phyloP scores from a whole-genome alignment of 1,139 yeast genomes.

The Kodamaea sp. region DNA sequence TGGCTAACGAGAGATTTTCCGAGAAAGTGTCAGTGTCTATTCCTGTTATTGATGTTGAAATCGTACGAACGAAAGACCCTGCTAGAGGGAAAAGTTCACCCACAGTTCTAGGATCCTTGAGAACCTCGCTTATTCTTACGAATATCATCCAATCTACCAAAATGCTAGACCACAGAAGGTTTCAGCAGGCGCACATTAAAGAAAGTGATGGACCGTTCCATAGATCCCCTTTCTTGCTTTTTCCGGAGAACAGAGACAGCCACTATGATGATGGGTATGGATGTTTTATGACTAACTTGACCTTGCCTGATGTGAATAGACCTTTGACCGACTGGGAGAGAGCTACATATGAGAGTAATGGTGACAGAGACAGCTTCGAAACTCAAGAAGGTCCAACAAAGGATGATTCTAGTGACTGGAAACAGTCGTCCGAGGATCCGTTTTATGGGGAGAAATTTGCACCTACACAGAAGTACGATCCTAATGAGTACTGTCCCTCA shows the following conservation, averaged over 20 bases:
- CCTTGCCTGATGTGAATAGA: constrained; percentile 64
- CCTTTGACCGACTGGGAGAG: constrained; percentile 42
- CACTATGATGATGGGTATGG: constrained; percentile 51
- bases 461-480: constrained; percentile 30
- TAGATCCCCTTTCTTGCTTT: constrained; percentile 70
- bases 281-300: constrained; percentile 58
- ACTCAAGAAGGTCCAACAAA: not conserved
- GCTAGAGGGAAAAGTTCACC: no score
- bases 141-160: constrained; percentile 60
- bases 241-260: constrained; percentile 43
- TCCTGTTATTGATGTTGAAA: constrained; percentile 42
- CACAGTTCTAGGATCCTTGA: constrained; percentile 32
- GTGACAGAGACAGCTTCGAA: not conserved
- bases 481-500: constrained; percentile 47
- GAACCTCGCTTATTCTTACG: constrained; percentile 60
- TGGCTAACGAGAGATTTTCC: constrained; percentile 68
- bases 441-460: constrained; percentile 1
- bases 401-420: not conserved
- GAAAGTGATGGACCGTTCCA: constrained; percentile 83
- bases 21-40: constrained; percentile 52
- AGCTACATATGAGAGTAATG: not conserved
- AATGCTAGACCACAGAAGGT: constrained; percentile 43
- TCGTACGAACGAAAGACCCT: constrained; percentile 21
- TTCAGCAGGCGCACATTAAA: constrained; percentile 67
- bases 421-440: not conserved